Base-by-base conservation (phyloP, 164 flowering plant species). In the Magnolia officinalis region DNA sequence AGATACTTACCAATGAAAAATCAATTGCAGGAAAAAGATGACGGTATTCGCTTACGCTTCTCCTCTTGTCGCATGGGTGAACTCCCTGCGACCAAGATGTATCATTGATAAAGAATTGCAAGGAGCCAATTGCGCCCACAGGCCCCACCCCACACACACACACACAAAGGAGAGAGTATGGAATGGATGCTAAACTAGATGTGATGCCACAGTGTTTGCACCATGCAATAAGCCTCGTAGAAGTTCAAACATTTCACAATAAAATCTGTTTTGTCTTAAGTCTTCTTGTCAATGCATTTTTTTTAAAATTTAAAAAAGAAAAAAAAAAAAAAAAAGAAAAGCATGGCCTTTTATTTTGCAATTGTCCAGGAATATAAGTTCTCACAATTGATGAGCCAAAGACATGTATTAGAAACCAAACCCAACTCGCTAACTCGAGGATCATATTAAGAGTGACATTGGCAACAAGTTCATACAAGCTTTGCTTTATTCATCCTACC, bases 11-110 rank as follows among this genome's bases (percentile, higher is more conserved):
- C 94, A 86, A 82, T 26, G 98, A 91, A 81, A 96, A 96, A 85
- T 96, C 93, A 84, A 96, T 83, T 78, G 97, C 95, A 55, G 99
- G 99, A 80, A 96, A 96, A 50, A 91, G 87, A 76, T 80, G 75
- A 23, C 72, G 83, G 77, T 91, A 96, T 74, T 94, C 94, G 20
- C 75, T 84, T 61, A 94, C 80, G 81, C 87, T 92, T 85, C 94
- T 86, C 81, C 99, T 84, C 85, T 82, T 86, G 79, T 94, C 99
- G 82, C 99, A 96, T 64, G 96, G 96, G 85, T 91, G 95, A 81
- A 89, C 91, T 76, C 96, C 98, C 99, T 96, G 83, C 74, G 80
- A 76, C 24, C 37, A 74, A 67, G 31, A 2, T 7, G 14, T 24
- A 31, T 26, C 71, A 67, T 26, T 26, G 10, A 13, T 10, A 67